Conservation (phyloP, 23 red algal species). For the Chondrus crispus region DNA sequence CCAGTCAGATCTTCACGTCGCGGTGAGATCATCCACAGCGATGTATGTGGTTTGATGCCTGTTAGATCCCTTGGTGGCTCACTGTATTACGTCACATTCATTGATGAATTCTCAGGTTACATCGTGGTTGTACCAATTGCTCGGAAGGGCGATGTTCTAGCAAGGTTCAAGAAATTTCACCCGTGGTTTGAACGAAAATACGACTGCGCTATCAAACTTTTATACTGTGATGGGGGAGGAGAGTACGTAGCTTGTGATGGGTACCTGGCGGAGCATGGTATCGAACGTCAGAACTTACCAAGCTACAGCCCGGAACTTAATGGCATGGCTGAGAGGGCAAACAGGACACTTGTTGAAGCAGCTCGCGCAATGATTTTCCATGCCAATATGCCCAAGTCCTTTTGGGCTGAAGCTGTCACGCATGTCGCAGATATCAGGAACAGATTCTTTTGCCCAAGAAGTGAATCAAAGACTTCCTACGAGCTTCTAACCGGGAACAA, state of each 20-base stretch:
- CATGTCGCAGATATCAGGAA: background rate
- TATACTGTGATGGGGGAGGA: background rate
- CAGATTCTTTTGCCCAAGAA: background rate
- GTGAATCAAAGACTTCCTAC: background rate
- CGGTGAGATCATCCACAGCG: background rate
- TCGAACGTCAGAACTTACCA: background rate
- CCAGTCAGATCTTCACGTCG: background rate
- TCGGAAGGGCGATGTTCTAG: background rate
- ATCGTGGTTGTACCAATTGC: background rate
- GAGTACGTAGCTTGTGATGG: background rate
- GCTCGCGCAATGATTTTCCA: too few relatives aligned
- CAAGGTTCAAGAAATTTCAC: background rate
- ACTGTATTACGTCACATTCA: background rate
- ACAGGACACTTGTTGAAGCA: background rate
- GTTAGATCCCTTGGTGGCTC: background rate
- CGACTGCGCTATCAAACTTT: background rate
- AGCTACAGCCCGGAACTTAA: background rate
- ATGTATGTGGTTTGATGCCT: background rate
- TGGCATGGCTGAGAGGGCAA: background rate
- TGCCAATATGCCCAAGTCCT: background rate
- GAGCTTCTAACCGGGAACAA: background rate
- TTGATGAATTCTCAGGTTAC: background rate
- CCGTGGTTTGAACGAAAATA: background rate
- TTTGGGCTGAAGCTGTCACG: background rate
- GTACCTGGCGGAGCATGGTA: background rate